A percentile compares a stretch with the other conserved stretches of the same genome.
Evolutionary conservation across 2,329 filamentous ascomycete genomes (phyloP).

Genomic region (Aspergillus pseudoviridinutans): DNA sequence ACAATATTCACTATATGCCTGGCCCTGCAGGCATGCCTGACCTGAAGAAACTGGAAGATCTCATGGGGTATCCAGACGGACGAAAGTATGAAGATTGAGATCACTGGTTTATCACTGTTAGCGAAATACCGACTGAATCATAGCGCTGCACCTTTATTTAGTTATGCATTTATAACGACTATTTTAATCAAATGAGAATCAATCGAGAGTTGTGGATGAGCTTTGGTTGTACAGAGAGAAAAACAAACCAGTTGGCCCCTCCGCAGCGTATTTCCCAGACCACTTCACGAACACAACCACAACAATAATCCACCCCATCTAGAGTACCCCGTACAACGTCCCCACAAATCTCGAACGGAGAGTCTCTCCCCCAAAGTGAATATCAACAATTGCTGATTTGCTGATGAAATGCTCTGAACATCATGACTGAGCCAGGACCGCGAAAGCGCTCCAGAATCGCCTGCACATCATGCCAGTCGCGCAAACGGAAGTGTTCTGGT

Average conservation of each 20-base stretch:
- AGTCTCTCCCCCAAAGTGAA: background rate
- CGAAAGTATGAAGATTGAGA: conserved; percentile 20
- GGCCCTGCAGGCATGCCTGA: conserved; percentile 32
- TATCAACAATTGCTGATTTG: background rate
- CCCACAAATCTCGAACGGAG: background rate
- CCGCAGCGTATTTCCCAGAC: background rate
- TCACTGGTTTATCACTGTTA: background rate
- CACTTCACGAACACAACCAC: background rate
- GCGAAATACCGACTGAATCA: background rate
- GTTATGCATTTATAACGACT: background rate
- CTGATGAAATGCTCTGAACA: conserved; percentile 1
- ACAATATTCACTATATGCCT: conserved; percentile 29
- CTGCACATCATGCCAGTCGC: conserved; percentile 51
- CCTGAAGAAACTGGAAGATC: conserved; percentile 21
- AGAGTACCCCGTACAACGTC: background rate
- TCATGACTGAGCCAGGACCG: conserved; percentile 25
- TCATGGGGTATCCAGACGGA: conserved; percentile 26
- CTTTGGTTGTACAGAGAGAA: background rate
- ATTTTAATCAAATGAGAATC: background rate
- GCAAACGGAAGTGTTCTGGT: conserved; percentile 56
- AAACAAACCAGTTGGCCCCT: background rate
- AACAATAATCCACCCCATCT: background rate
- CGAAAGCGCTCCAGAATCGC: conserved; percentile 44
- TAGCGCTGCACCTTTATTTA: background rate
- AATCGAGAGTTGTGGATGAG: background rate